Conservation (phyloP, 345 rosid genomes). For the Hibiscus tridactylites region DNA sequence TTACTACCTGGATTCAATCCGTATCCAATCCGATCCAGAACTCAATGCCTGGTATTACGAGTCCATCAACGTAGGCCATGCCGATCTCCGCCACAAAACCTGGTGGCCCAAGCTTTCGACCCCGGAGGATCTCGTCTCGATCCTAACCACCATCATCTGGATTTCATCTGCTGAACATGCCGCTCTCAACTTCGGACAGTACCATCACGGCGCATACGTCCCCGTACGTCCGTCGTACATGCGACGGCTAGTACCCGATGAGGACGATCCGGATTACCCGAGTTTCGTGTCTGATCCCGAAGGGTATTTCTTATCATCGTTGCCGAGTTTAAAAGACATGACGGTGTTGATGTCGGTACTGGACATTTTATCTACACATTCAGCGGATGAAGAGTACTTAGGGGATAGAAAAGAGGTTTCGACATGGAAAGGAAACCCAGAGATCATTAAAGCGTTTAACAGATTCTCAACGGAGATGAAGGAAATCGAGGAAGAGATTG, state of each 20-base stretch:
- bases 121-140: constrained; percentile 44
- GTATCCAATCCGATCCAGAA: neutral
- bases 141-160: constrained; percentile 74
- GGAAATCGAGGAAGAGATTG: constrained; percentile 60
- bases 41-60: constrained; percentile 8
- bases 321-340: constrained; percentile 1
- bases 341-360: neutral
- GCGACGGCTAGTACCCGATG: constrained; percentile 1
- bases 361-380: constrained; percentile 1
- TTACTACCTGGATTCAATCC: constrained; percentile 18
- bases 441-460: constrained; percentile 2
- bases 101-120: constrained; percentile 80
- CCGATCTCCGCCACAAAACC: constrained; percentile 7
- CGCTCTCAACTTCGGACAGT: constrained; percentile 12
- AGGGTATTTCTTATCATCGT: constrained; percentile 1
- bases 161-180: constrained; percentile 80
- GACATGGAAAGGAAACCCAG: neutral
- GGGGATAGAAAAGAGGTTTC: constrained; percentile 1
- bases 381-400: constrained; percentile 8
- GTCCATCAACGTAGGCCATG: constrained; percentile 11
- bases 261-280: neutral
- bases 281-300: constrained; percentile 1
- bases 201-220: constrained; percentile 5
- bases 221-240: constrained; percentile 1
- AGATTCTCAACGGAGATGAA: constrained; percentile 38